Percentiles rank a stretch among this genome's conserved stretches.
These are phyloP conservation scores for Bryoerythrophyllum caledonicum DNA, from an alignment of 225 moss, liverwort and hornwort genomes.

Conservation along the genomic window DNA sequence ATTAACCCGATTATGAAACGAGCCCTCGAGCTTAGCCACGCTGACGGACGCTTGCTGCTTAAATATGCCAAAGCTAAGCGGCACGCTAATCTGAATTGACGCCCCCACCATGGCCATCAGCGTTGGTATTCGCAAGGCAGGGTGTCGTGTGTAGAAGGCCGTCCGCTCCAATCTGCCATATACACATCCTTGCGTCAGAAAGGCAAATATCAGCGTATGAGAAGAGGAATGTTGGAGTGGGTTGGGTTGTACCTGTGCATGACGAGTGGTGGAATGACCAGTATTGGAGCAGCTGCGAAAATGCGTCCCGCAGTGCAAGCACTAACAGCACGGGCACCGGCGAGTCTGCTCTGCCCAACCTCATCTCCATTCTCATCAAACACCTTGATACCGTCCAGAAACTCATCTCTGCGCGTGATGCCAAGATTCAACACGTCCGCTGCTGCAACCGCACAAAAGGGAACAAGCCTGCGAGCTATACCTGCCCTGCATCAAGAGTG, in stretches of 20 bases:
- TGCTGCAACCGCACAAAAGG: conserved; percentile 93
- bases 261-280: conserved; percentile 84
- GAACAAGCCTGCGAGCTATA: conserved; percentile 86
- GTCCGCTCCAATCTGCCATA: conserved; percentile 73
- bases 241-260: conserved; percentile 69
- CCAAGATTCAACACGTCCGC: conserved; percentile 93
- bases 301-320: conserved; percentile 91
- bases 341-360: conserved; percentile 74
- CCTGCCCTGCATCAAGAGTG: conserved; percentile 61
- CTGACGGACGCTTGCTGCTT: conserved; percentile 80
- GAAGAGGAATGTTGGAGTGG: not conserved
- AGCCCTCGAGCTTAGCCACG: conserved; percentile 70
- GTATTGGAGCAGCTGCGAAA: conserved; percentile 88
- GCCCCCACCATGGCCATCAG: conserved; percentile 83
- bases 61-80: conserved; percentile 84
- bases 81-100: conserved; percentile 91
- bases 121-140: conserved; percentile 73
- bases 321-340: conserved; percentile 84
- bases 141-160: conserved; percentile 55
- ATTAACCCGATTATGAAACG: conserved; percentile 66
- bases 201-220: not conserved
- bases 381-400: conserved; percentile 78
- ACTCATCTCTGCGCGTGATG: conserved; percentile 90
- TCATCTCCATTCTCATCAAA: conserved; percentile 79
- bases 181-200: conserved; percentile 4